Conservation (phyloP, 2,329 filamentous ascomycete genomes). For the Ophiobolus disseminans region DNA sequence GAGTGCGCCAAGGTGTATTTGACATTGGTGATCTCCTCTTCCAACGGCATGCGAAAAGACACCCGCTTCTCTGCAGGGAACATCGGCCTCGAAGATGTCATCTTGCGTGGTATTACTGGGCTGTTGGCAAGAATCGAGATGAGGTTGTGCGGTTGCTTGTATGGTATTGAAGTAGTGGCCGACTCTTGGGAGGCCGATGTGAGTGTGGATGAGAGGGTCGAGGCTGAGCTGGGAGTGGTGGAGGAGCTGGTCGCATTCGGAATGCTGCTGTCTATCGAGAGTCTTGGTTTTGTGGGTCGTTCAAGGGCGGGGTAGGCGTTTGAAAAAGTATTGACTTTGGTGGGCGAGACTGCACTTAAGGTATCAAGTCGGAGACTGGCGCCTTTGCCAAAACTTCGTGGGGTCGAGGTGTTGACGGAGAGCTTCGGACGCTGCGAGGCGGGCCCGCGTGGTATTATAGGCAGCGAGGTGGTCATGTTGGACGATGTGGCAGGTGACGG, state of each 20-base stretch:
- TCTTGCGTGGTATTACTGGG: slow-evolving; percentile 49
- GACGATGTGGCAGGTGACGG: slow-evolving; percentile 40
- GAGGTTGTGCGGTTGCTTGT: slow-evolving; percentile 55
- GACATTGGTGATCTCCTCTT: slow-evolving; percentile 65
- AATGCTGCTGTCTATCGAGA: slow-evolving; percentile 44
- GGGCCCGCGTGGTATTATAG: slow-evolving; percentile 49
- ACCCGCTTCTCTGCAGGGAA: slow-evolving; percentile 66
- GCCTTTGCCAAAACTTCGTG: slow-evolving; percentile 60
- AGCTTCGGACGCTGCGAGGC: slow-evolving; percentile 62
- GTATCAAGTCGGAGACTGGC: slow-evolving; percentile 61
- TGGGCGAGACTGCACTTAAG: slow-evolving; percentile 65
- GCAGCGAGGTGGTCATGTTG: slow-evolving; percentile 54
- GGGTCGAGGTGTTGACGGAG: slow-evolving; percentile 64
- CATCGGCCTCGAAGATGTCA: slow-evolving; percentile 52
- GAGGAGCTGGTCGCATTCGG: slow-evolving; percentile 32
- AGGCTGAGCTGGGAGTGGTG: slow-evolving; percentile 44
- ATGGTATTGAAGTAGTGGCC: slow-evolving; percentile 49
- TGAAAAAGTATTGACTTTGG: slow-evolving; percentile 66
- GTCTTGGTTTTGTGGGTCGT: slow-evolving; percentile 38
- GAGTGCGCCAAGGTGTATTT: slow-evolving; percentile 64
- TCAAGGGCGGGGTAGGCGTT: slow-evolving; percentile 59
- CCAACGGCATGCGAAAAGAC: slow-evolving; percentile 62
- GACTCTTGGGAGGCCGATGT: slow-evolving; percentile 52
- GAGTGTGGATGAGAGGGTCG: slow-evolving; percentile 50
- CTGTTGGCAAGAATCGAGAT: slow-evolving; percentile 57